These are phyloP conservation scores for Podospora australis DNA, from an alignment of 495 filamentous ascomycete genomes.

Conservation along the genomic window DNA sequence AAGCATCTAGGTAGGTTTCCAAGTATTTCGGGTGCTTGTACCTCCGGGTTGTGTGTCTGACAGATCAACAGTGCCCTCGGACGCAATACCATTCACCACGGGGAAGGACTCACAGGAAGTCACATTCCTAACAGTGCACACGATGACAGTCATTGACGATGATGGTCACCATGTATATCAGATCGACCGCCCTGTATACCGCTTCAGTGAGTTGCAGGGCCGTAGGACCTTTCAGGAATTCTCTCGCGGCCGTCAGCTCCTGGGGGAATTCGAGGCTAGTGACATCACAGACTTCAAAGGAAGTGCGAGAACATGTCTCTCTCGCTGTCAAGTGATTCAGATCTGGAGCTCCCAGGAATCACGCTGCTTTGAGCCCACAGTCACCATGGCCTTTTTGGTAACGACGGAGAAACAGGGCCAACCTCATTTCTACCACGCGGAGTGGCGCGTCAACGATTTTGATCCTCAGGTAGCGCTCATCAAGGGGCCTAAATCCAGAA, in stretches of 20 bases:
- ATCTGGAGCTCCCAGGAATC: not conserved
- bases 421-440: not conserved
- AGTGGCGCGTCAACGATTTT: not conserved
- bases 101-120: not conserved
- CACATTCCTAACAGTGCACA: not conserved
- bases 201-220: not conserved
- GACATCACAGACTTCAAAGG: not conserved
- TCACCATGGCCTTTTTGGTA: not conserved
- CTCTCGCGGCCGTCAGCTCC: not conserved
- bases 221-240: not conserved
- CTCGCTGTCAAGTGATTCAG: not conserved
- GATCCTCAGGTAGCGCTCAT: not conserved
- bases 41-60: too few species aligned
- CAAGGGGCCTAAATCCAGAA: not conserved
- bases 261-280: not conserved
- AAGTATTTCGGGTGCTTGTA: too few species aligned
- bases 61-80: not conserved
- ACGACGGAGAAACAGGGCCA: not conserved
- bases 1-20: too few species aligned
- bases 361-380: not conserved
- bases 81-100: not conserved
- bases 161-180: not conserved
- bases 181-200: not conserved
- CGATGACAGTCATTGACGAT: not conserved
- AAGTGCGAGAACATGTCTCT: not conserved